phyloP scores from a whole-genome alignment of 2,329 filamentous ascomycete genomes.

The Beauveria rudraprayagi region DNA sequence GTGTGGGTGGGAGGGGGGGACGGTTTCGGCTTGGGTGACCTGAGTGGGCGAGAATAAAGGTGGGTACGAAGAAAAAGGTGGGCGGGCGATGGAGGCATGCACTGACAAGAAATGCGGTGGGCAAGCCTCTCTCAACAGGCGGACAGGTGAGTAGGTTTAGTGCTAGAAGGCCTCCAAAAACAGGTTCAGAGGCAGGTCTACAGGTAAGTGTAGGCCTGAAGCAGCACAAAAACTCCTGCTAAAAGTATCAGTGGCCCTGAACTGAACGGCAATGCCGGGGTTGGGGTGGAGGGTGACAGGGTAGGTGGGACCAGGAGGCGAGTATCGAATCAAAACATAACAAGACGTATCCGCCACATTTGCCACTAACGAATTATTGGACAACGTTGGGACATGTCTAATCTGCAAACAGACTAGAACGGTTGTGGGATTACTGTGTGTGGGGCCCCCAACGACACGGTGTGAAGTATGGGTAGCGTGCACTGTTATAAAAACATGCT shows the following conservation, averaged over 20 bases:
- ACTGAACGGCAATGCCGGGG: background rate
- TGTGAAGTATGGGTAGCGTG: background rate
- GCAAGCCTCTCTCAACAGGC: background rate
- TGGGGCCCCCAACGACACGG: background rate
- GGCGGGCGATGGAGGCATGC: slow-evolving; percentile 9
- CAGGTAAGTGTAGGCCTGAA: background rate
- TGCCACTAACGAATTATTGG: slow-evolving; percentile 8
- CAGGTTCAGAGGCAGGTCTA: background rate
- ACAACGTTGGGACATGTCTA: background rate
- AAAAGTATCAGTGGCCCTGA: too few relatives aligned
- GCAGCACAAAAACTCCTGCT: background rate
- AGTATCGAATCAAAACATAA: slow-evolving; percentile 3
- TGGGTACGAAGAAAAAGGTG: background rate
- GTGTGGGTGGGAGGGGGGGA: slow-evolving; percentile 1
- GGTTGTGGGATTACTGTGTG: background rate
- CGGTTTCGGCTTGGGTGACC: slow-evolving; percentile 3
- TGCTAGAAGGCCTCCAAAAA: background rate
- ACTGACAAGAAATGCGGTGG: slow-evolving; percentile 10
- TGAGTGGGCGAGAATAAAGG: slow-evolving; percentile 1
- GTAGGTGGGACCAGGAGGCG: background rate
- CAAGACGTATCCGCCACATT: background rate
- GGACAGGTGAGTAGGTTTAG: background rate
- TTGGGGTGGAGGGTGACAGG: background rate
- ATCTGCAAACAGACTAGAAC: slow-evolving; percentile 2
- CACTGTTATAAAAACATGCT: background rate